Base-by-base conservation (phyloP, 768 basidiomycete genomes). In the Filobasidium wieringae region DNA sequence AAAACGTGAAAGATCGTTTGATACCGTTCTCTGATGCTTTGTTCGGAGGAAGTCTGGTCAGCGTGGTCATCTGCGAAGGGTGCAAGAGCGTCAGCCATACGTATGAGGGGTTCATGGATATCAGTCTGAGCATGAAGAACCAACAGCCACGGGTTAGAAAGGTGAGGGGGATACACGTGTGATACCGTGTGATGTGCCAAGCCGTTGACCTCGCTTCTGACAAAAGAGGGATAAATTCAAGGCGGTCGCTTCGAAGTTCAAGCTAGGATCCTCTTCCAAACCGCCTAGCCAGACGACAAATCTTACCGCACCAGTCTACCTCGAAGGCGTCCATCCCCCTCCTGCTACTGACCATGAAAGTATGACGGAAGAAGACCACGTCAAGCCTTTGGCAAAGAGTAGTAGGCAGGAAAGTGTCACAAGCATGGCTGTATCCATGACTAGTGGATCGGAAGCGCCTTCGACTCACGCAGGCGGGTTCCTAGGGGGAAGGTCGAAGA, bases 41-140 rank as follows among this genome's bases (percentile, higher is more conserved):
- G 56, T 97, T 95, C 66, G 87, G 87, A 31, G 92, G 92, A 5
- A 81, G 82, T 66, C 79, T 97, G 49, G 84, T 88, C 5, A 88
- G 86, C 75, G 84, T 95, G 68, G 84, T 97, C 50, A 86, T 97
- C 2, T 97, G 92, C 72, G 88, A 91, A 64, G 81, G 82, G 58
- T 97, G 92, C 81, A 92, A 93, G 72, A 83, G 88, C 66, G 82
- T 95, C 51, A 62, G 75, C 67, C 84, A 89, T 63, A 88, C 86
- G 5, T 86, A 87, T 68, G 92, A 97, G 72, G 88, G 90, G 68
- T 96, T 95, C 72, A 85, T 86, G 71, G 92, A 95, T 72, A 84
- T 97, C 65, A 89, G 88, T 52, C 77, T 97, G 32, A 86, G 85
- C 72, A 85, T 92, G 72, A 87, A 85, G 69, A 80, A 54, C n/a